phyloP scores from a whole-genome alignment of 495 filamentous ascomycete species.

The Penicillium nucicola region DNA sequence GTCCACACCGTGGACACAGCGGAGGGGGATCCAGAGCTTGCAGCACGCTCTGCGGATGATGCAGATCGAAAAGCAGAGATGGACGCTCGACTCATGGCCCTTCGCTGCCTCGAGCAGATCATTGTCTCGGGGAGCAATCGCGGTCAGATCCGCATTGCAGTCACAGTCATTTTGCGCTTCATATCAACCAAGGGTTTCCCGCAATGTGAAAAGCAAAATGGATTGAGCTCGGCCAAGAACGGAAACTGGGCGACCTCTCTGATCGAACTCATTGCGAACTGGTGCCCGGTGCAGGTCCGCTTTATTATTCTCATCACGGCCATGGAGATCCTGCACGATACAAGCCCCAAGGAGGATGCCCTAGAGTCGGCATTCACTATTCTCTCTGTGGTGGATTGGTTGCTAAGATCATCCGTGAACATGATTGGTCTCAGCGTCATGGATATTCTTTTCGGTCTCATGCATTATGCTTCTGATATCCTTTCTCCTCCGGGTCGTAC shows the following conservation, averaged over 20 bases:
- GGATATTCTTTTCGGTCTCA: slow-evolving; percentile 78
- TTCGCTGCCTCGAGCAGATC: slow-evolving; percentile 77
- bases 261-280: slow-evolving; percentile 70
- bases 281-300: slow-evolving; percentile 88
- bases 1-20: slow-evolving; percentile 65
- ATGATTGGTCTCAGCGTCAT: slow-evolving; percentile 92
- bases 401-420: slow-evolving; percentile 85
- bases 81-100: slow-evolving; percentile 76
- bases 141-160: slow-evolving; percentile 71
- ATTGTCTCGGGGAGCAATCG: slow-evolving; percentile 70
- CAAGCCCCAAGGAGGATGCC: slow-evolving; percentile 60
- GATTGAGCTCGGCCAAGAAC: slow-evolving; percentile 29
- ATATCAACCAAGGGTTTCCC: slow-evolving; percentile 55
- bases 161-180: slow-evolving; percentile 66
- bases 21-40: slow-evolving; percentile 66
- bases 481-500: slow-evolving; percentile 59
- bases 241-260: slow-evolving; percentile 76
- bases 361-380: slow-evolving; percentile 69
- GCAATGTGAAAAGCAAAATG: slow-evolving; percentile 18
- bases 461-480: slow-evolving; percentile 72
- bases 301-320: slow-evolving; percentile 79
- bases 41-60: slow-evolving; percentile 73
- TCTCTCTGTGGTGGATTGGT: slow-evolving; percentile 68
- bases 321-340: slow-evolving; percentile 68
- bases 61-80: slow-evolving; percentile 83